Percentiles rank a stretch among this genome's conserved stretches.
Evolutionary conservation across 768 basidiomycete genomes (phyloP).

Genomic region (Rhizopogon sp.): DNA sequence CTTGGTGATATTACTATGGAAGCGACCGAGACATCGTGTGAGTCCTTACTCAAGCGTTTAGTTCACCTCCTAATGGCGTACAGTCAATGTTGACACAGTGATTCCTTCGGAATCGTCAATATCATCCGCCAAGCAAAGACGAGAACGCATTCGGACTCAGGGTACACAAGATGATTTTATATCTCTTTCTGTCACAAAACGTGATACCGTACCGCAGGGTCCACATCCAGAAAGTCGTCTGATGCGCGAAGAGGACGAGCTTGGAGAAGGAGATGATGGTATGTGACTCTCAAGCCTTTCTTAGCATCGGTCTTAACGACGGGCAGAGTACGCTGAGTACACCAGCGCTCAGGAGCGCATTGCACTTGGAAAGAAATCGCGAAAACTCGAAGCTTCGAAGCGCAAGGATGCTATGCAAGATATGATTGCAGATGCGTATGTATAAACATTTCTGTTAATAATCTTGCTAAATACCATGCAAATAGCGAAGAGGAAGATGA

Average conservation of each 20-base stretch:
- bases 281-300: slow-evolving; percentile 14
- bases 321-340: slow-evolving; percentile 76
- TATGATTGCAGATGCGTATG: slow-evolving; percentile 78
- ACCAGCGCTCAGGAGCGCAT: slow-evolving; percentile 86
- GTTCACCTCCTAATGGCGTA: slow-evolving; percentile 3
- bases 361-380: slow-evolving; percentile 77
- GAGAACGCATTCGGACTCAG: slow-evolving; percentile 58
- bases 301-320: slow-evolving; percentile 7
- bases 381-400: slow-evolving; percentile 64
- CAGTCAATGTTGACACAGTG: slow-evolving; percentile 34
- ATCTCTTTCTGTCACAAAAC: slow-evolving; percentile 64
- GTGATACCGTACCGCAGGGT: slow-evolving; percentile 50
- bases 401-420: slow-evolving; percentile 69
- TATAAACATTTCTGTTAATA: slow-evolving; percentile 8
- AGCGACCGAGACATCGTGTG: slow-evolving; percentile 26
- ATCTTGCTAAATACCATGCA: slow-evolving; percentile 1
- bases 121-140: slow-evolving; percentile 66
- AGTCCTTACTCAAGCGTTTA: neutral
- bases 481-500: slow-evolving; percentile 76
- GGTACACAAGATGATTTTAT: slow-evolving; percentile 66
- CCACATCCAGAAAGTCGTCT: slow-evolving; percentile 85
- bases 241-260: slow-evolving; percentile 80
- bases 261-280: slow-evolving; percentile 89
- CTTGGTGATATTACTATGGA: slow-evolving; percentile 37
- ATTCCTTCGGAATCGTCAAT: slow-evolving; percentile 75